Evolutionary conservation across 176 grass and related monocot genomes (phyloP).

Genomic region (Rhipidocladum racemiflorum): DNA sequence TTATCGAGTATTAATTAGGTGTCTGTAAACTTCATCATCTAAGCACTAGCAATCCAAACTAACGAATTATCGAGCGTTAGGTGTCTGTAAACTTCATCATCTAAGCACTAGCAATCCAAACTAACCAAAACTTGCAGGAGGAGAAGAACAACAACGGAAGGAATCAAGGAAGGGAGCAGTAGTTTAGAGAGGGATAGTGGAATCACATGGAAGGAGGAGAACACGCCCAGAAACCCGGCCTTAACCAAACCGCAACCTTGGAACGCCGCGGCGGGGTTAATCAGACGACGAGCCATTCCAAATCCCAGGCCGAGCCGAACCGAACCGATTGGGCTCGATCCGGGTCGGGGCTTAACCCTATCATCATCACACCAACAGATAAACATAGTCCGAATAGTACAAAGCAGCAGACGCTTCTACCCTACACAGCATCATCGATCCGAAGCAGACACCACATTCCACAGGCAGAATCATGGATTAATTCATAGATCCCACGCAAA

Average conservation of each 20-base stretch:
- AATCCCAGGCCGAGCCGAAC: constrained; percentile 1
- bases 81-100: neutral
- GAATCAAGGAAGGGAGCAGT: neutral
- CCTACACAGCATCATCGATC: neutral
- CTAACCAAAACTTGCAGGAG: neutral
- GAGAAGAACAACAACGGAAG: neutral
- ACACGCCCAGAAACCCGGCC: constrained; percentile 67
- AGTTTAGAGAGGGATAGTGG: constrained; percentile 38
- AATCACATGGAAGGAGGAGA: constrained; percentile 95
- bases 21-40: neutral
- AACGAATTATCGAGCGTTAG: too few species aligned
- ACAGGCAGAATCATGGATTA: neutral
- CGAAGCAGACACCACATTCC: neutral
- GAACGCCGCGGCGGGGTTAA: constrained; percentile 68
- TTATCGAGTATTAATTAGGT: constrained; percentile 1
- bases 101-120: neutral
- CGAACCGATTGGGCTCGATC: neutral
- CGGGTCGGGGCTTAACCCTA: neutral
- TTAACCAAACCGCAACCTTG: constrained; percentile 76
- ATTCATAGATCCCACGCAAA: neutral
- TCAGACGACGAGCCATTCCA: constrained; percentile 81
- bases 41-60: neutral
- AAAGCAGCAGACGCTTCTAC: neutral
- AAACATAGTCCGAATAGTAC: neutral
- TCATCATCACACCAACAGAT: constrained; percentile 3